Base-by-base conservation (phyloP, 495 filamentous ascomycete species). In the Penicillium lagena region DNA sequence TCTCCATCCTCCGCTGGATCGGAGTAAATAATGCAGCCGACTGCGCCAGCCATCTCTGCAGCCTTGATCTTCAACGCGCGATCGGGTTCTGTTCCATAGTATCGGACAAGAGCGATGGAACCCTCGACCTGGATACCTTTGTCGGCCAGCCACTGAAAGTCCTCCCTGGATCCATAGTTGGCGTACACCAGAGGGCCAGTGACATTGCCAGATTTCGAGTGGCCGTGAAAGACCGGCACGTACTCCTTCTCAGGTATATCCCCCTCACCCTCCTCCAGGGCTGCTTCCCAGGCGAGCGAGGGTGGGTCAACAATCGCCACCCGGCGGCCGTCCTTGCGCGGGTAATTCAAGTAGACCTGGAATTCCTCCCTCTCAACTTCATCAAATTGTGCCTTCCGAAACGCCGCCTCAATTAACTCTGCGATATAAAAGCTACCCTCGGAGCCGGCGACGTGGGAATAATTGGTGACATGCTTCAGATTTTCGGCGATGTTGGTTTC, bases 121-220 rank as follows among this genome's bases (percentile, higher is more conserved):
- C 91, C 93, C 7, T 79, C 76, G 1, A 89, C 66, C 10, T 83
- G 72, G 45, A 97, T 71, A 1, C 86, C 89, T 40, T 73, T 72
- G 36, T 90, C 78, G 40, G 77, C 64, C 22, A 99, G 67, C 39
- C 59, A 60, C 56, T 84, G 67, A 57, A 91, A 97, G 58, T 99
- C 93, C 39, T 87, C 81, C 36, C 77, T 77, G 40, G 86, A 84
- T 11, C 94, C 93, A 53, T 90, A 94, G 57, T 96, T 96, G 15
- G 86, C 94, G 58, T 95, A 99, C 2, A 99, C 78, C 41, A 99
- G 62, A n/a, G 85, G 90, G 0, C 94, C 93, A n/a, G 77, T 85
- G 17, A 91, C 90, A 55, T 90, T 87, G 15, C 91, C 93, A 7
- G 87, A 78, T 54, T 83, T 86, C 10, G 90, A 95, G 58, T 93